Percentiles rank a stretch among this genome's conserved stretches.
Conservation (phyloP, 2,329 filamentous ascomycete genomes). For the Zopfia rhizophila region DNA sequence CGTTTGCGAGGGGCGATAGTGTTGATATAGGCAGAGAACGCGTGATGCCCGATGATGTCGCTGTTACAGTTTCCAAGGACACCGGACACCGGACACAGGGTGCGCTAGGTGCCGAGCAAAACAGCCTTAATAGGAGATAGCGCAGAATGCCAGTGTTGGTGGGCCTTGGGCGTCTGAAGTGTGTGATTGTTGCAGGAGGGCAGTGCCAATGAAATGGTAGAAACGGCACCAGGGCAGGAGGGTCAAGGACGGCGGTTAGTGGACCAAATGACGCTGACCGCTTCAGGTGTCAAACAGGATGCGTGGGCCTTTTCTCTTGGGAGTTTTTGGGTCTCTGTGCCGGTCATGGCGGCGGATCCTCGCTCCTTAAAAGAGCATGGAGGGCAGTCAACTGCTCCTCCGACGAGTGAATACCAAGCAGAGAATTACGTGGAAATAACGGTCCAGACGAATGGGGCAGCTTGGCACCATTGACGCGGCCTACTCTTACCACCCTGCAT, state of each 20-base stretch:
- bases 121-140: slow-evolving; percentile 21
- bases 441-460: slow-evolving; percentile 1
- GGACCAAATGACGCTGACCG: slow-evolving; percentile 10
- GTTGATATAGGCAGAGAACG: slow-evolving; percentile 37
- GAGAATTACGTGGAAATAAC: neutral
- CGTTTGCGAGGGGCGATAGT: slow-evolving; percentile 15
- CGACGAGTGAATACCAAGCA: neutral
- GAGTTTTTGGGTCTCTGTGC: neutral
- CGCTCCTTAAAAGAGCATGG: neutral
- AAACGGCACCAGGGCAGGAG: slow-evolving; percentile 11
- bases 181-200: slow-evolving; percentile 17
- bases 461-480: neutral
- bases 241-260: too few species aligned
- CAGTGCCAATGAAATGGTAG: slow-evolving; percentile 27
- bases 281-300: slow-evolving; percentile 2
- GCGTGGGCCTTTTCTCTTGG: neutral
- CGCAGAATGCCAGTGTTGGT: slow-evolving; percentile 27
- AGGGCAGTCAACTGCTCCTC: neutral
- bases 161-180: slow-evolving; percentile 32
- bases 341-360: slow-evolving; percentile 4
- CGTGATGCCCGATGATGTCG: slow-evolving; percentile 46
- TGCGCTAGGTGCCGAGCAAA: slow-evolving; percentile 31
- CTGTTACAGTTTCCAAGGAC: slow-evolving; percentile 28
- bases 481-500: slow-evolving; percentile 8
- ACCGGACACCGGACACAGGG: too few species aligned